Base-by-base conservation (phyloP, 2,329 filamentous ascomycete species). In the Trichoderma afroharzianum region DNA sequence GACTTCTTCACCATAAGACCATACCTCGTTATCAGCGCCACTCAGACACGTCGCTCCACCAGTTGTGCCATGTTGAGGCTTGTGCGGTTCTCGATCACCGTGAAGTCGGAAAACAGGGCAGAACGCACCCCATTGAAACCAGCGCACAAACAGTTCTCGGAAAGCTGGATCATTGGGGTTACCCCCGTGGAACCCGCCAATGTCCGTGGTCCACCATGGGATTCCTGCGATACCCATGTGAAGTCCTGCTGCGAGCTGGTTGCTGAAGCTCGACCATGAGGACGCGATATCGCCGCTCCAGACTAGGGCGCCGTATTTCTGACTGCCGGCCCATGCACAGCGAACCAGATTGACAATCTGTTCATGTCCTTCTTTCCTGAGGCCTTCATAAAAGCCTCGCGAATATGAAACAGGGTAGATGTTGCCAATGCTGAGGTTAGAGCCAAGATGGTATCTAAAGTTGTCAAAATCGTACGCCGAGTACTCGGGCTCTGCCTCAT, bases 281-380 rank as follows among this genome's bases (percentile, higher is more conserved):
- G 86, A 88, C 0, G 89, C 90, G 71, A 92, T 90, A 75, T 92
- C 90, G 15, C 90, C 90, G 64, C 85, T 87, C 90, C 90, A 92
- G 1, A 92, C 88, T 0, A 92, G 82, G 0, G 90, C 87, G 2
- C 90, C 90, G 75, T 87, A 91, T 73, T 86, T 88, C 76, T 92
- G 90, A 73, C 85, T 88, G 0, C 84, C 83, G 1, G 83, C 83
- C 84, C 84, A 92, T 9, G 82, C 82, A 73, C 83, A 85, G 0
- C 83, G 81, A 3, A 85, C 73, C 1, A 85, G 82, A 73, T 53
- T 53, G 3, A 53, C 47, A 53, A 53, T 53, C 21, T 53, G 47
- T 24, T 53, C 47, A 14, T 53, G 47, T 3, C 47, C 47, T 53
- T 53, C 47, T 24, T 53, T 53, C 47, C 3, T 24, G 47, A 53